Evolutionary conservation across 1,284 basidiomycete genomes (phyloP).

Genomic region (Fomes fomentarius): DNA sequence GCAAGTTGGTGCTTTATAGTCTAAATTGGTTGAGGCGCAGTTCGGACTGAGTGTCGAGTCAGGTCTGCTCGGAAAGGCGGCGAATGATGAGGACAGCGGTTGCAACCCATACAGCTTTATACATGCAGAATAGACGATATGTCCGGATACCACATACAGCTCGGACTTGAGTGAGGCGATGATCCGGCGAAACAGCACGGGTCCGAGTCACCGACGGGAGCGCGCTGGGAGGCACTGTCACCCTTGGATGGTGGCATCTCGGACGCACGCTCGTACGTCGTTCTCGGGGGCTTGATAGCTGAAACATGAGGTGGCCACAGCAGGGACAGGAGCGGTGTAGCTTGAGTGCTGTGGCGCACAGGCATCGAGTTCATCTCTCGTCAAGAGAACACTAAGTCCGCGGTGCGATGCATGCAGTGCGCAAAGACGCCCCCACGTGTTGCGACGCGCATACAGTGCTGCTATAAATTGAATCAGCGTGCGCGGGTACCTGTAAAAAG

Average conservation of each 20-base stretch:
- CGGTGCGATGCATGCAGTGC: constrained; percentile 6
- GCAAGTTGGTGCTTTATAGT: background rate
- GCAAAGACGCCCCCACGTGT: background rate
- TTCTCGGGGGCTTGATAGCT: background rate
- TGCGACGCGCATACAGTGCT: background rate
- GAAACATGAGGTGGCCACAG: background rate
- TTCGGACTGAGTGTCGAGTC: constrained; percentile 4
- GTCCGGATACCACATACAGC: constrained; percentile 1
- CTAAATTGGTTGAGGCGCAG: constrained; percentile 6
- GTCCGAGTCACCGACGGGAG: constrained; percentile 4
- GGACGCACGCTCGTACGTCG: background rate
- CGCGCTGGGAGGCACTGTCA: background rate
- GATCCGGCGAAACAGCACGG: constrained; percentile 9
- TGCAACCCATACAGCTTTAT: background rate
- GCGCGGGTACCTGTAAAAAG: background rate
- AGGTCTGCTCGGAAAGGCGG: background rate
- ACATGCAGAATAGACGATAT: constrained; percentile 2
- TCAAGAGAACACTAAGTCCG: constrained; percentile 1
- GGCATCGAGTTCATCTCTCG: background rate
- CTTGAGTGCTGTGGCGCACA: background rate
- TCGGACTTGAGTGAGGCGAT: background rate
- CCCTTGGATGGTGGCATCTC: background rate
- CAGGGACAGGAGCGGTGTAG: constrained; percentile 4
- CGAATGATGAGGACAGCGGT: constrained; percentile 1
- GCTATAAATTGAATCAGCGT: background rate